Base-by-base conservation (phyloP, 768 basidiomycete genomes). In the Auriscalpium orientale region DNA sequence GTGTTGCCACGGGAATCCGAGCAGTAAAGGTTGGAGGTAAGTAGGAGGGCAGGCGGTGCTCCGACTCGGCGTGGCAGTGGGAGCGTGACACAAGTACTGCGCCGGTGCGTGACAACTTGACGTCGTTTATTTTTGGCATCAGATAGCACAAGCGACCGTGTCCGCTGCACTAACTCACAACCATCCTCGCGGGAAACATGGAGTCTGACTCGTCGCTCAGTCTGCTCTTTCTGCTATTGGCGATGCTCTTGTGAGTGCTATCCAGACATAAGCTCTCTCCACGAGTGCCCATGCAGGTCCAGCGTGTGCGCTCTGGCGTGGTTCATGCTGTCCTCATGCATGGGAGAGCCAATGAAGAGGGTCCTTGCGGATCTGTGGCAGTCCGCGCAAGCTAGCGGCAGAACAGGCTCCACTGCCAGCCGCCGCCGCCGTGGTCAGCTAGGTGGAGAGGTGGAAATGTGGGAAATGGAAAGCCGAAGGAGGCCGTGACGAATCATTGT, bases 251-350 rank as follows among this genome's bases (percentile, higher is more conserved):
- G 83, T 81, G 65, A 70, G 70, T 62, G 4, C 28, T 28, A 28
- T 4, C 4, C 28, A 28, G 4, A 28, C 4, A 4, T 7, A 28
- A 28, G 4, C 28, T 7, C 7, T 28, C 56, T 56, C 54, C 8
- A 18, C 48, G 36, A 57, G 53, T 16, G 49, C 28, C 11, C 38
- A 63, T 46, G 15, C 21, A 16, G n/a, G 11, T 46, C 22, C 62
- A 83, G 81, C 40, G 65, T 77, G 40, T 74, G 77, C 15, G 71
- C 78, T 33, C 63, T 86, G 8, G 75, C 10, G 44, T 85, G 85
- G 82, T 88, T 85, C 64, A 68, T 85, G 57, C 68, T 87, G 50
- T 84, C 84, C 36, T 86, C 84, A 8, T 85, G 85, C 70, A 66
- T 87, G 56, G 85, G 85, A 33, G 70, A 71, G 2, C 70, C 81